Conservation (phyloP, 768 basidiomycete genomes). For the Boletus tylopilopsis region DNA sequence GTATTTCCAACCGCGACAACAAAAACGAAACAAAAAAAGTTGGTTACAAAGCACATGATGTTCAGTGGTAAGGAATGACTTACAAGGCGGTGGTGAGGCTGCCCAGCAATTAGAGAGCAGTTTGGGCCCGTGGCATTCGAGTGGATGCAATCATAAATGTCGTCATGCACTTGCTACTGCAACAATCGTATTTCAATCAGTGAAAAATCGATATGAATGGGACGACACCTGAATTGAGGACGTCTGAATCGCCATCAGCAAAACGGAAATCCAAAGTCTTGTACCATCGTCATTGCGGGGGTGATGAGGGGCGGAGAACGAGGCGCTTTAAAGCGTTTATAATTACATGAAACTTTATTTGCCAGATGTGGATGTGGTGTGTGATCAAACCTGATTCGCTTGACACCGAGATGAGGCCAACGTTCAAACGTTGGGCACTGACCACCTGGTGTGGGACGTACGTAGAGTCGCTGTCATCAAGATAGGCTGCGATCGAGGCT, state of each 20-base stretch:
- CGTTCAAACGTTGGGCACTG: slow-evolving; percentile 2
- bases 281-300: slow-evolving; percentile 18
- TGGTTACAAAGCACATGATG: slow-evolving; percentile 2
- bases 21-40: slow-evolving; percentile 7
- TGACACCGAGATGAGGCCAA: slow-evolving; percentile 24
- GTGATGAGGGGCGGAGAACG: slow-evolving; percentile 18
- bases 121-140: slow-evolving; percentile 6
- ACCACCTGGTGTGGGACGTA: slow-evolving; percentile 8
- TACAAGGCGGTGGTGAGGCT: slow-evolving; percentile 9
- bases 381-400: slow-evolving; percentile 15
- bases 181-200: slow-evolving; percentile 16
- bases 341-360: slow-evolving; percentile 23
- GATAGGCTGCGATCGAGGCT: slow-evolving; percentile 18
- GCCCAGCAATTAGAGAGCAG: neutral
- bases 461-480: no score
- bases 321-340: slow-evolving; percentile 5
- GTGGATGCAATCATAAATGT: slow-evolving; percentile 2
- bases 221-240: slow-evolving; percentile 8
- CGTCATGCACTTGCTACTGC: slow-evolving; percentile 11
- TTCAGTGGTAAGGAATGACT: slow-evolving; percentile 2
- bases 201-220: slow-evolving; percentile 17
- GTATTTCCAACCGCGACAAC: slow-evolving; percentile 14
- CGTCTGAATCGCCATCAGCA: slow-evolving; percentile 3
- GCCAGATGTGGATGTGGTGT: slow-evolving; percentile 2
- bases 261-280: slow-evolving; percentile 16